Conservation (phyloP, 129 eudicot genomes). For the Helianthus tuberosus region DNA sequence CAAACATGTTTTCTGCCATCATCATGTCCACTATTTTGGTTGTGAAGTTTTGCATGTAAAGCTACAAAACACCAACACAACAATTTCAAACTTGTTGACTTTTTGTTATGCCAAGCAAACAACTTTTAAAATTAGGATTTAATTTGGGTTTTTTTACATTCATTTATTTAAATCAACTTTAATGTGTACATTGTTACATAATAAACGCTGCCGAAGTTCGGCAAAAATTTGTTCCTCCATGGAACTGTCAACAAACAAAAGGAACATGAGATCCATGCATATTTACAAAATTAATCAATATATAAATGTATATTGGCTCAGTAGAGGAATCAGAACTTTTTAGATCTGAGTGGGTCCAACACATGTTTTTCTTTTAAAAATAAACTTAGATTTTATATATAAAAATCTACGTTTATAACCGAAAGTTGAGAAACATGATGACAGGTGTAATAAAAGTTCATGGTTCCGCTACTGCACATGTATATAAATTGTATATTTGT, state of each 20-base stretch:
- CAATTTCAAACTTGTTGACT: not conserved
- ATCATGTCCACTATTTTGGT: conserved; percentile 77
- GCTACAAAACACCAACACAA: conserved; percentile 34
- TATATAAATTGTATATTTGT: not conserved
- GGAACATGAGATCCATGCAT: not conserved
- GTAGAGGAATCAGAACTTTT: too few species aligned
- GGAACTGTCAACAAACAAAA: conserved; percentile 54
- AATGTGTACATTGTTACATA: not conserved
- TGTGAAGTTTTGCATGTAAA: conserved; percentile 71
- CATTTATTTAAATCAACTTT: not conserved
- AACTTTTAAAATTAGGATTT: not conserved
- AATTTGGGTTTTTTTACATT: not conserved
- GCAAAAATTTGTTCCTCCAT: conserved; percentile 96
- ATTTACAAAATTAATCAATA: not conserved
- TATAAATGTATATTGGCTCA: not conserved
- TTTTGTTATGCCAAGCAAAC: not conserved
- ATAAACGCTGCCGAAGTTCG: conserved; percentile 50
- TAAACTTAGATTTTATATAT: too few species aligned
- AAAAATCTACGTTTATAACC: too few species aligned
- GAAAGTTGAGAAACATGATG: too few species aligned
- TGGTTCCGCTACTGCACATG: not conserved
- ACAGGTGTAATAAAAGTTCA: too few species aligned
- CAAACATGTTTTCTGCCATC: conserved; percentile 73
- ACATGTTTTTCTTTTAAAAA: too few species aligned
- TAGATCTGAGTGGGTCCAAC: too few species aligned